These are phyloP conservation scores for Geosmithia flava DNA, from an alignment of 2,329 filamentous ascomycete species.

Conservation along the genomic window DNA sequence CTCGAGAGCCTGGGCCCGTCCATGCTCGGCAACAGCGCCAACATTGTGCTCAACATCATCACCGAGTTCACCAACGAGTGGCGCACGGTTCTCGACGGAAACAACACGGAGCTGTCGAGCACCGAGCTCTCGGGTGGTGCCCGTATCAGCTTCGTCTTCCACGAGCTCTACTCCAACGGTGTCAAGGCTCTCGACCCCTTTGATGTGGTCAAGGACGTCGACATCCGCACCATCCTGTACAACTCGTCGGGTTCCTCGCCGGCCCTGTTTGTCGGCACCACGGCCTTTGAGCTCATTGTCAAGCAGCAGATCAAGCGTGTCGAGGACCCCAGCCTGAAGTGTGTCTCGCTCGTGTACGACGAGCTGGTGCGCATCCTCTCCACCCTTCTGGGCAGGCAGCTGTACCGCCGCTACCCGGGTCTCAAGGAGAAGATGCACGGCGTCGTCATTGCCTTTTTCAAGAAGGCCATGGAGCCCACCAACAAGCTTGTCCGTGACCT, in stretches of 20 bases:
- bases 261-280: constrained; percentile 91
- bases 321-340: constrained; percentile 94
- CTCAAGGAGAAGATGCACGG: constrained; percentile 95
- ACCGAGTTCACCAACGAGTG: constrained; percentile 98
- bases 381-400: constrained; percentile 74
- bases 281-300: constrained; percentile 95
- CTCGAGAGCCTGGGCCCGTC: constrained; percentile 78
- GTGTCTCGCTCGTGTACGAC: constrained; percentile 93
- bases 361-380: constrained; percentile 91
- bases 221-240: constrained; percentile 93
- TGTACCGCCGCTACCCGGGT: constrained; percentile 86
- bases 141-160: constrained; percentile 98
- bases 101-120: constrained; percentile 92
- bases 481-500: constrained; percentile 94
- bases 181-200: constrained; percentile 97
- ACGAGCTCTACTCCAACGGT: constrained; percentile 95
- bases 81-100: constrained; percentile 88
- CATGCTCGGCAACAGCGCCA: constrained; percentile 89
- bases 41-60: constrained; percentile 97
- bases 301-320: constrained; percentile 97
- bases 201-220: constrained; percentile 91
- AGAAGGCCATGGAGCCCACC: constrained; percentile 95
- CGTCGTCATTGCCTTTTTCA: constrained; percentile 91
- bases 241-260: constrained; percentile 98
- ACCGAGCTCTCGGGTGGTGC: constrained; percentile 91